phyloP scores from a whole-genome alignment of 2,329 filamentous ascomycete genomes.

The Fusarium zealandicum region DNA sequence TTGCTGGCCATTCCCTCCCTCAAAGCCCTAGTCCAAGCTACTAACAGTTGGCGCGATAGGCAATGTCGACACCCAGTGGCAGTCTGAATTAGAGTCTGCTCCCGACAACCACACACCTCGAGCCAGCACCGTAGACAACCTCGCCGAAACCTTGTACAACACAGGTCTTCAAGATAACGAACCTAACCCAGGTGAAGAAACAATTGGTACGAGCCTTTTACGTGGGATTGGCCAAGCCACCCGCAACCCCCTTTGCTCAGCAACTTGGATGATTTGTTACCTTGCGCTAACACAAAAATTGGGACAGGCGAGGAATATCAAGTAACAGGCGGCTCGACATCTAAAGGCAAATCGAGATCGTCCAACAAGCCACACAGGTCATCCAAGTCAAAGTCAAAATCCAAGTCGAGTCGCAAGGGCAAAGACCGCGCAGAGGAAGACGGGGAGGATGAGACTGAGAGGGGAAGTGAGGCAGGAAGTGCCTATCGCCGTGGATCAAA shows the following conservation, averaged over 20 bases:
- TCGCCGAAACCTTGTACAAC: constrained; percentile 34
- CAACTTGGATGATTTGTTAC: not conserved
- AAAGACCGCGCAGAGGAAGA: constrained; percentile 30
- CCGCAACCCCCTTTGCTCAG: not conserved
- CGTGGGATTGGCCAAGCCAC: not conserved
- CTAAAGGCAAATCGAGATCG: constrained; percentile 20
- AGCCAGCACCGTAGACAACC: constrained; percentile 33
- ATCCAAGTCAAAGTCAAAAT: constrained; percentile 27
- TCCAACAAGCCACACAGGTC: constrained; percentile 24
- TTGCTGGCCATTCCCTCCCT: not conserved
- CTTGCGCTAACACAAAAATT: constrained; percentile 14
- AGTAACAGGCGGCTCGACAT: constrained; percentile 21
- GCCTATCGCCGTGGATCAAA: not conserved
- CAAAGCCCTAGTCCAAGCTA: not conserved
- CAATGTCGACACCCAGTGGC: constrained; percentile 38
- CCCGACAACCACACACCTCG: constrained; percentile 36
- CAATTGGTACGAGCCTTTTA: constrained; percentile 31
- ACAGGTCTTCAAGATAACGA: constrained; percentile 31
- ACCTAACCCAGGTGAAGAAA: constrained; percentile 22
- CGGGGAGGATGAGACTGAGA: constrained; percentile 27
- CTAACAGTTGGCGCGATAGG: constrained; percentile 32
- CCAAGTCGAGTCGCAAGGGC: constrained; percentile 33
- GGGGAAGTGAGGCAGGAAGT: constrained; percentile 1
- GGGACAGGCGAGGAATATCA: constrained; percentile 31
- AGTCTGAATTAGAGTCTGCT: constrained; percentile 16